phyloP scores from a whole-genome alignment of 2,329 filamentous ascomycete genomes.

The Fusarium chlamydosporum region DNA sequence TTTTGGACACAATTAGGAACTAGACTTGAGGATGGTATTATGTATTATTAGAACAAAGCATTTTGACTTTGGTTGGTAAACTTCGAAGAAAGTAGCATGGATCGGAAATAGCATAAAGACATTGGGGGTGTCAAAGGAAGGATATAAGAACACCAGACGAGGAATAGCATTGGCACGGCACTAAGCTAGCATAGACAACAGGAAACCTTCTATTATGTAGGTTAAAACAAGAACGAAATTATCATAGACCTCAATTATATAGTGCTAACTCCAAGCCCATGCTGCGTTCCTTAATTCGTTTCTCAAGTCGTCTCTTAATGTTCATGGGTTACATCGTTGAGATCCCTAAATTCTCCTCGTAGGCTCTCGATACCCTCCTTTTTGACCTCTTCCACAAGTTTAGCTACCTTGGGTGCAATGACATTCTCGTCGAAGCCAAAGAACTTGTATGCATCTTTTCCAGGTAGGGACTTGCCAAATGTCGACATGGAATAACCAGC shows the following conservation, averaged over 20 bases:
- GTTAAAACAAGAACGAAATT: constrained; percentile 7
- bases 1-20: not conserved
- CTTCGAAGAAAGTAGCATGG: not conserved
- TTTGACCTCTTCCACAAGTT: constrained; percentile 51
- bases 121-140: not conserved
- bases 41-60: not conserved
- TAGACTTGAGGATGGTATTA: not conserved
- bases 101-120: not conserved
- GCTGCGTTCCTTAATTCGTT: constrained; percentile 7
- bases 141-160: not conserved
- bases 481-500: constrained; percentile 67
- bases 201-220: constrained; percentile 24
- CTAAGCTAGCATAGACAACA: constrained; percentile 5
- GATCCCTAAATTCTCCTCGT: constrained; percentile 53
- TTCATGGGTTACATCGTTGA: constrained; percentile 48
- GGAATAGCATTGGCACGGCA: not conserved
- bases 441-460: constrained; percentile 67
- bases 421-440: constrained; percentile 68
- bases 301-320: constrained; percentile 29
- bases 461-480: constrained; percentile 70
- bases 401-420: constrained; percentile 56
- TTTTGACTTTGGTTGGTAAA: not conserved
- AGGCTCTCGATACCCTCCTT: constrained; percentile 52
- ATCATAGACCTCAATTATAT: constrained; percentile 18
- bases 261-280: constrained; percentile 32